Base-by-base conservation (phyloP, 495 filamentous ascomycete species). In the Xylaria venustula region DNA sequence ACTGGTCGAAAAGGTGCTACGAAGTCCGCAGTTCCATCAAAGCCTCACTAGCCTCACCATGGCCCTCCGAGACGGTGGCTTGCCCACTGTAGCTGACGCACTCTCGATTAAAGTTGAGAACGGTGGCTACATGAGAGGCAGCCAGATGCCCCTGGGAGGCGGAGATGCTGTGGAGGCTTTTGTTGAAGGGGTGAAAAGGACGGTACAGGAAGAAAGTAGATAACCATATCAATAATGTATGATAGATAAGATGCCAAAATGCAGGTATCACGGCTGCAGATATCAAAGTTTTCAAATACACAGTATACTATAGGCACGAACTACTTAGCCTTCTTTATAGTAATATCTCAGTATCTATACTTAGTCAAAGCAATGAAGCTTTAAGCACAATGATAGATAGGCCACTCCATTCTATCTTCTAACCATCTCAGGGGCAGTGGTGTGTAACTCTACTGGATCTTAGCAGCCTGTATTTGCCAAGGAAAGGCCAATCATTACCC, bases 111-210 rank as follows among this genome's bases (percentile, higher is more conserved):
- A 83, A 50, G 83, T 98, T 20, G 81, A 85, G 60, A 90, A 96
- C 72, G 91, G 90, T 44, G 94, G 93, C 7, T 88, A 88, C 60
- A 83, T 94, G 65, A 80, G 80, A 62, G 87, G 89, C 14, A 84
- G 86, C 3, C 85, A 83, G 54, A 84, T 96, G 73, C 91, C 92
- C 5, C 73, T 96, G n/a, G 91, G 91, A 56, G 93, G 92, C 54
- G 90, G 88, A 30, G 89, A 94, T 67, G 92, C 92, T 23, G 87
- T 98, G 2, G 88, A 95, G 74, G 89, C 89, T 8, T 98, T 98
- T 75, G 79, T 98, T 32, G 83, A 91, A 57, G 95, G 93, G 11
- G 84, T 97, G 28, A 92, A 88, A 80, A 85, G 83, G 77, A 85
- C 85, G 32, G 87, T 94, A 7, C 79, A 90, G 71, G 76, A 84